Evolutionary conservation across 345 rosid genomes (phyloP), one percentile per base, ranked within the genome.

Genomic region (Rhizophora apiculata): DNA sequence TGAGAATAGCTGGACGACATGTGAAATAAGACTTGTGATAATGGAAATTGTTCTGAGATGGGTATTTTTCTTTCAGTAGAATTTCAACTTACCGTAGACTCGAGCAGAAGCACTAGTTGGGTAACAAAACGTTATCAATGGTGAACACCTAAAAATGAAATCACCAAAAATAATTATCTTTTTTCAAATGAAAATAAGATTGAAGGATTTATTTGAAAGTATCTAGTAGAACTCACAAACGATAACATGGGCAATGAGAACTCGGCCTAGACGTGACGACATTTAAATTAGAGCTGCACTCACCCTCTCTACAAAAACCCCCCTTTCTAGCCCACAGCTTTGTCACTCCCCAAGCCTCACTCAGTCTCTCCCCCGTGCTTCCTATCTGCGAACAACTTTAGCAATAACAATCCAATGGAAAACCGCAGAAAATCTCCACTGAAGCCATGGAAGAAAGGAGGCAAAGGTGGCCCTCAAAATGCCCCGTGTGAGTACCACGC

Each of bases 381-480:
- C 13, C 62, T 24, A 13, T 27, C 66, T 20, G 27, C 30, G 8
- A 11, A 34, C 29, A 20, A 5, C 15, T 8, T 52, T 1, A 16
- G 1, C 19, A 20, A 8, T 13, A 2, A 56, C 26, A 7, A 11
- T 24, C 56, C 15, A 9, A 73, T 53, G 76, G 76, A 73, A 53
- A 79, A 58, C 43, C 72, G 62, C 84, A 83, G 83, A 72, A 86
- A 78, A 53, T 81, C 87, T 34, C 89, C 93, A 24, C 55, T 85
- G 67, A 90, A 88, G 80, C 94, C 93, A 37, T 86, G 98, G 97
- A 90, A 87, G 81, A 91, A 90, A 68, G 96, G 96, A 39, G 98
- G 99, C 76, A 90, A 90, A 84, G 98, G 97, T 6, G 93, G 99
- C 56, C 99, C 99, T 15, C 92, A 81, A 56, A 92, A 92, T 68